phyloP scores from a whole-genome alignment of 2,329 filamentous ascomycete genomes.

The Emydomyces testavorans region DNA sequence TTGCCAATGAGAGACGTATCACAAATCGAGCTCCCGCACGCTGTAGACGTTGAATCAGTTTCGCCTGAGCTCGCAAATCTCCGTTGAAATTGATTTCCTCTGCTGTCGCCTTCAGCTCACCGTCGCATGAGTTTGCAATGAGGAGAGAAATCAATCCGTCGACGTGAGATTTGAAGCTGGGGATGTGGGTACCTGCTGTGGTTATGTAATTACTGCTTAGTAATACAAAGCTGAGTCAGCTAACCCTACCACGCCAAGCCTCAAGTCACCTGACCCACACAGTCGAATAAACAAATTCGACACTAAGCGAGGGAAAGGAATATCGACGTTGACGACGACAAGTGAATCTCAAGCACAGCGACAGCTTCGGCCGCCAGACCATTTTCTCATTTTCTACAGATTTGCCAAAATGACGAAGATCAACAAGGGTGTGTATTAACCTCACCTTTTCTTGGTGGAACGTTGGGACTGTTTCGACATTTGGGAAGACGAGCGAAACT shows the following conservation, averaged over 20 bases:
- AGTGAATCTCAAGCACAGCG: slow-evolving; percentile 9
- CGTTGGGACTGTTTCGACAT: background rate
- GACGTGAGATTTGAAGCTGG: too few species aligned
- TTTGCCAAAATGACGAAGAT: slow-evolving; percentile 26
- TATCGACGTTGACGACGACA: slow-evolving; percentile 11
- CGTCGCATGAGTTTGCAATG: background rate
- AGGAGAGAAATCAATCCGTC: background rate
- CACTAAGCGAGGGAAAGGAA: slow-evolving; percentile 11
- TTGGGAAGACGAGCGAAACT: slow-evolving; percentile 9
- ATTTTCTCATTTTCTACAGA: slow-evolving; percentile 15
- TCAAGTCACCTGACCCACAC: slow-evolving; percentile 18
- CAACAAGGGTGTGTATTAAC: slow-evolving; percentile 23
- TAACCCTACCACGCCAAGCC: slow-evolving; percentile 13
- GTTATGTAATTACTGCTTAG: background rate
- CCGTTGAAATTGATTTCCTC: too few species aligned
- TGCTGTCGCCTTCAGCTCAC: background rate
- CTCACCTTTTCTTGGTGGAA: slow-evolving; percentile 3
- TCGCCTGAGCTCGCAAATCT: too few species aligned
- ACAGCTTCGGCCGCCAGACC: slow-evolving; percentile 14
- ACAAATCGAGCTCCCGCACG: too few species aligned
- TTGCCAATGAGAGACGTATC: too few species aligned
- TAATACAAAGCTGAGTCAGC: slow-evolving; percentile 9
- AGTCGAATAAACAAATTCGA: slow-evolving; percentile 13
- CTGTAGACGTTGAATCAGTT: too few species aligned
- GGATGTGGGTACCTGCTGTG: too few species aligned